Conservation (phyloP, 2,329 filamentous ascomycete species). For the Talaromyces sp. region DNA sequence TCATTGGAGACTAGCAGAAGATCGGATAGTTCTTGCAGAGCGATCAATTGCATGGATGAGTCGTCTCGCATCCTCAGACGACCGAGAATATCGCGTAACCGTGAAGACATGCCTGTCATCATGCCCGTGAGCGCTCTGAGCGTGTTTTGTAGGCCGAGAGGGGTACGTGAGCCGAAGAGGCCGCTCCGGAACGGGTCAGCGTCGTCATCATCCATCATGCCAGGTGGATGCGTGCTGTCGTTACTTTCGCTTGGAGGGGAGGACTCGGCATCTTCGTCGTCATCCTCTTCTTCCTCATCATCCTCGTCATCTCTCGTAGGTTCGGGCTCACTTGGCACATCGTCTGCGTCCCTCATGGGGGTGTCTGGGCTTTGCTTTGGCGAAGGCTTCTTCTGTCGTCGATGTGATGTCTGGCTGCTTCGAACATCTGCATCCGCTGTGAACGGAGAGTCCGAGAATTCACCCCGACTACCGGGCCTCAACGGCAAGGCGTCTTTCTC, state of each 20-base stretch:
- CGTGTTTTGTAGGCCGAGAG: slow-evolving; percentile 69
- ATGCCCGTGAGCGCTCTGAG: slow-evolving; percentile 85
- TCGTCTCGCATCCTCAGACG: slow-evolving; percentile 81
- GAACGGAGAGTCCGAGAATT: slow-evolving; percentile 7
- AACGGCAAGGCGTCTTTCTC: slow-evolving; percentile 6
- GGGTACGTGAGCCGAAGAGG: slow-evolving; percentile 62
- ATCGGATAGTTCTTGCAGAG: slow-evolving; percentile 88
- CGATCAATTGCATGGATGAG: slow-evolving; percentile 81
- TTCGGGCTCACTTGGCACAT: slow-evolving; percentile 39
- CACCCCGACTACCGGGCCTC: neutral
- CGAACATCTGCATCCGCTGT: slow-evolving; percentile 28
- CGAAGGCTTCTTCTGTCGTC: slow-evolving; percentile 52
- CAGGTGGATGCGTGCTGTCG: slow-evolving; percentile 51
- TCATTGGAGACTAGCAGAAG: slow-evolving; percentile 92
- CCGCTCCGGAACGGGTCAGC: slow-evolving; percentile 58
- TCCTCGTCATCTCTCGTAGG: slow-evolving; percentile 34
- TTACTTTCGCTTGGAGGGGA: slow-evolving; percentile 62
- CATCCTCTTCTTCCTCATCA: slow-evolving; percentile 42
- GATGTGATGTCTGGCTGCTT: slow-evolving; percentile 29
- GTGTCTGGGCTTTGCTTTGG: slow-evolving; percentile 59
- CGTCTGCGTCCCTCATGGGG: slow-evolving; percentile 66
- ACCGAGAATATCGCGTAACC: slow-evolving; percentile 71
- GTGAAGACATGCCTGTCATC: slow-evolving; percentile 77
- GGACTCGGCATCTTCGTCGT: slow-evolving; percentile 51
- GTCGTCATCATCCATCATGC: slow-evolving; percentile 51